Evolutionary conservation across 306 rosid genomes (phyloP).

Genomic region (Sophora flavescens): DNA sequence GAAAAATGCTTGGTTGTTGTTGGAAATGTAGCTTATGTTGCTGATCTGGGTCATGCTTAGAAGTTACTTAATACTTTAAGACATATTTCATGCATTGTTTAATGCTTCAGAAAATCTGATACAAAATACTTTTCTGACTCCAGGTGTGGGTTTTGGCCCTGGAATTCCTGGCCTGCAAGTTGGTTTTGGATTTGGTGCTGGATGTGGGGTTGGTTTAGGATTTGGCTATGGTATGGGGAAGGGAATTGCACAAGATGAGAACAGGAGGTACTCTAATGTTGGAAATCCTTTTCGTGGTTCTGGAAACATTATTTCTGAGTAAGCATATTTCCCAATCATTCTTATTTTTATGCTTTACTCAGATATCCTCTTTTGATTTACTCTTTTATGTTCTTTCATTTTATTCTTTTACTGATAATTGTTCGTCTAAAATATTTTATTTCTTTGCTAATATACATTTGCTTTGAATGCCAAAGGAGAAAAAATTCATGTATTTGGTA

Average conservation of each 20-base stretch:
- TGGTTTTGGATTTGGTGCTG: slow-evolving; percentile 88
- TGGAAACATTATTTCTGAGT: slow-evolving; percentile 62
- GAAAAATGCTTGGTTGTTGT: too few relatives aligned
- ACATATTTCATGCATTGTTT: slow-evolving; percentile 12
- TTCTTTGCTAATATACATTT: slow-evolving; percentile 13
- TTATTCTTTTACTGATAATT: slow-evolving; percentile 12
- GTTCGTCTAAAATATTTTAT: neutral
- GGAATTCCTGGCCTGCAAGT: slow-evolving; percentile 89
- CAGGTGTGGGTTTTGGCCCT: slow-evolving; percentile 91
- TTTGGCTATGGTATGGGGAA: slow-evolving; percentile 93
- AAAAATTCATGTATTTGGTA: slow-evolving; percentile 13
- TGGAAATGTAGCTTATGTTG: slow-evolving; percentile 11
- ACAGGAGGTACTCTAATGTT: slow-evolving; percentile 71
- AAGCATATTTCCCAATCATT: slow-evolving; percentile 47
- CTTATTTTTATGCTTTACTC: slow-evolving; percentile 8
- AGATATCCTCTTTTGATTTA: slow-evolving; percentile 28
- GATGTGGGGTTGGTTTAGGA: slow-evolving; percentile 91
- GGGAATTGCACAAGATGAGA: slow-evolving; percentile 81
- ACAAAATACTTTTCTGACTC: slow-evolving; percentile 28
- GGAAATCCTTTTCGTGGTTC: slow-evolving; percentile 60
- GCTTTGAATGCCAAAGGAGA: slow-evolving; percentile 12
- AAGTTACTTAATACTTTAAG: neutral
- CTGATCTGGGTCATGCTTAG: neutral
- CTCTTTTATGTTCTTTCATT: neutral
- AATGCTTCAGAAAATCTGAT: slow-evolving; percentile 19